Evolutionary conservation across 179 eudicot species (phyloP).

Genomic region (Beta corolliflora): DNA sequence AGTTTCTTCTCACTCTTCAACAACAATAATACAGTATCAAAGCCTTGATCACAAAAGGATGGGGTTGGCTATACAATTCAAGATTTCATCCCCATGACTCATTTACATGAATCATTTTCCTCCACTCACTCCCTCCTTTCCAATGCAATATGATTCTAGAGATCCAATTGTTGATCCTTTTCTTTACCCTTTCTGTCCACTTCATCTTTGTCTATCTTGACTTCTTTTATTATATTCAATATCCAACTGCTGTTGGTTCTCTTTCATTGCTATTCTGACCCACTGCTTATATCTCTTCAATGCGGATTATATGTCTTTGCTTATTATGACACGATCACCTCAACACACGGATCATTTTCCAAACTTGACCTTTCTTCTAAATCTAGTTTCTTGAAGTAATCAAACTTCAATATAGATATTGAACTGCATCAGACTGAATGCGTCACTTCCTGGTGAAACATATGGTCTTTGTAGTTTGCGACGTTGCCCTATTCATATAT

Average conservation of each 20-base stretch:
- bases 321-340: background rate
- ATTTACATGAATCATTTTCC: background rate
- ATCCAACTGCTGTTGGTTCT: background rate
- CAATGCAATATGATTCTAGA: background rate
- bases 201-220: background rate
- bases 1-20: background rate
- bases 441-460: background rate
- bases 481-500: background rate
- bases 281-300: background rate
- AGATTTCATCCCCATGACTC: background rate
- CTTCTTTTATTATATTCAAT: background rate
- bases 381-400: background rate
- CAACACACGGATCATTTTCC: too few relatives aligned
- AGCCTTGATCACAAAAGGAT: background rate
- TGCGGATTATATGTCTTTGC: background rate
- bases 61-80: background rate
- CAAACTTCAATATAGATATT: background rate
- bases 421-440: background rate
- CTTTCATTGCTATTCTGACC: background rate
- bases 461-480: background rate
- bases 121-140: background rate
- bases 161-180: background rate
- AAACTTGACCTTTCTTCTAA: background rate
- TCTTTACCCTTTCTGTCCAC: background rate
- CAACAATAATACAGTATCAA: background rate